Evolutionary conservation across 2,329 filamentous ascomycete species (phyloP), one percentile per base, ranked within the genome.

Genomic region (Beauveria caledonica): DNA sequence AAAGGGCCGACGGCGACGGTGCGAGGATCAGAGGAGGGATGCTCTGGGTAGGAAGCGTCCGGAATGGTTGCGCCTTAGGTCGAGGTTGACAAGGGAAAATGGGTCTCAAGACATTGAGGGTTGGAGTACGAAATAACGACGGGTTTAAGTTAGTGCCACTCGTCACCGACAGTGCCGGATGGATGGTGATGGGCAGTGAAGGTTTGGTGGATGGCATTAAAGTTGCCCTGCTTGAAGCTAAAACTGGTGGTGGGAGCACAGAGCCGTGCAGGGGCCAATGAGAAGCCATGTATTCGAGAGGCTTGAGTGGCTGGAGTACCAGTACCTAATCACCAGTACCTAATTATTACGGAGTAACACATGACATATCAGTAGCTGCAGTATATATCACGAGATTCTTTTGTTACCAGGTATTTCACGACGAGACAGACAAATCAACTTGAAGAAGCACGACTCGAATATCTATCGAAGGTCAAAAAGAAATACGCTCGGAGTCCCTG

Each of bases 11-110:
- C 61, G 39, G 54, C 45, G 62, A 60, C 56, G 66, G 69, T 63
- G 66, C 67, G 65, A 63, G 68, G 67, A 69, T 67, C 68, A 66
- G 73, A 76, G 74, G 74, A 76, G 74, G 74, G 74, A 74, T 68
- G 66, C 63, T 67, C 68, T 64, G 62, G 62, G 63, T 48, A 60
- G 57, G 64, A 64, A 57, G 62, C 63, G 56, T 68, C 54, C 63
- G 67, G 65, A 76, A 76, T 76, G 68, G 67, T 76, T 70, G 63
- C 64, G 66, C 67, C 63, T 52, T 55, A 49, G 7, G 55, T 51
- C 25, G 42, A 49, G 51, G 29, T 42, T 13, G 42, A 33, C 48
- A 29, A 49, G 36, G 9, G 15, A 19, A 11, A n/a, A 57, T 42
- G 56, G 25, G n/a, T 45, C 33, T 36, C 45, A 44, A 39, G 23